Evolutionary conservation across 2,329 filamentous ascomycete genomes (phyloP).

Genomic region (Clarireedia monteithiana): DNA sequence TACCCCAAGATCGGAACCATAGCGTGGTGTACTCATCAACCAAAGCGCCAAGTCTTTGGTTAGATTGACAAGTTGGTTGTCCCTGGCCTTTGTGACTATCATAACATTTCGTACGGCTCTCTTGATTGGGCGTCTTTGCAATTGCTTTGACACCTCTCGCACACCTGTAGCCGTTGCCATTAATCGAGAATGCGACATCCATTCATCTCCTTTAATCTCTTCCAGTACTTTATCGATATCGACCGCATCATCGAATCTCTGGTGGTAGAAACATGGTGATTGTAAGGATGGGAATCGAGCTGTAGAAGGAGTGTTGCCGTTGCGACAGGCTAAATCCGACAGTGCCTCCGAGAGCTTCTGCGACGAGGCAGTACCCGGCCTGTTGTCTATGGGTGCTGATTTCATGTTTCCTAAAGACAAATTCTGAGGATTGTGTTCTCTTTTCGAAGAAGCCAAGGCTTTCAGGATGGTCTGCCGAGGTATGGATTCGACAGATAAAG

Average conservation of each 20-base stretch:
- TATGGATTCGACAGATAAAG: constrained; percentile 35
- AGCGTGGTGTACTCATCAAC: constrained; percentile 81
- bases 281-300: constrained; percentile 60
- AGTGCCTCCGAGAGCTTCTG: constrained; percentile 57
- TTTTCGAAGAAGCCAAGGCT: constrained; percentile 61
- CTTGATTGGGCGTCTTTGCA: constrained; percentile 86
- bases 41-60: constrained; percentile 83
- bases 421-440: constrained; percentile 47
- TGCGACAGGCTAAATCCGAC: constrained; percentile 38
- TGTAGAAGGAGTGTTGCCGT: constrained; percentile 27
- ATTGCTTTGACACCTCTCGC: constrained; percentile 88
- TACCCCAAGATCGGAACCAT: constrained; percentile 82
- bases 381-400: constrained; percentile 12
- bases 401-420: constrained; percentile 8
- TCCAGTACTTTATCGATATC: constrained; percentile 92
- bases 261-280: constrained; percentile 96
- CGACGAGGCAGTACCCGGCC: constrained; percentile 31
- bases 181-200: constrained; percentile 85
- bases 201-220: constrained; percentile 83
- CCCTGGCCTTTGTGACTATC: constrained; percentile 96
- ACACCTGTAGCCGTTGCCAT: constrained; percentile 94
- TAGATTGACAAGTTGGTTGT: constrained; percentile 84
- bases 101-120: constrained; percentile 89
- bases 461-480: constrained; percentile 79
- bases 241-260: constrained; percentile 91